Percentiles rank a stretch among this genome's conserved stretches.
phyloP scores from a whole-genome alignment of 306 rosid genomes.

The Gastrolobium villosum region DNA sequence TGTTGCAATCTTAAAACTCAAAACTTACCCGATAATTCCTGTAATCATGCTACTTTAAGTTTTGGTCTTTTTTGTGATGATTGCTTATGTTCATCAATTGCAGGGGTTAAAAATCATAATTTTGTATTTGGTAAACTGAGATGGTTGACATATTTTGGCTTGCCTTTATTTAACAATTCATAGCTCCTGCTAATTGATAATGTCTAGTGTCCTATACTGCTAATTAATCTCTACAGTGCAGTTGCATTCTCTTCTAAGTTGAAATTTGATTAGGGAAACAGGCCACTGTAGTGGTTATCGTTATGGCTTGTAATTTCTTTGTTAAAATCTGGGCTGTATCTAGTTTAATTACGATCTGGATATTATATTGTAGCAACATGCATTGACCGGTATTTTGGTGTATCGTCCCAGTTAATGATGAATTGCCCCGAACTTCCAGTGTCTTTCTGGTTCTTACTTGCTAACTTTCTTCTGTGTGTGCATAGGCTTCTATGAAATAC shows the following conservation, averaged over 20 bases:
- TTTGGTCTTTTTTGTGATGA: neutral
- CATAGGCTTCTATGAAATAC: neutral
- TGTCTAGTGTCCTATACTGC: conserved; percentile 31
- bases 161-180: neutral
- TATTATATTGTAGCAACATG: conserved; percentile 6
- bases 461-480: neutral
- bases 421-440: conserved; percentile 44
- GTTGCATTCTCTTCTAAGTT: neutral
- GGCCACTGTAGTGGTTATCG: conserved; percentile 1
- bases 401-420: conserved; percentile 33
- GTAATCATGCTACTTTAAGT: neutral
- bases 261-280: conserved; percentile 11
- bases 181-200: neutral
- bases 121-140: neutral
- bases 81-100: conserved; percentile 8
- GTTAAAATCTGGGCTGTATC: conserved; percentile 20
- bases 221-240: conserved; percentile 27
- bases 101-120: neutral
- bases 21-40: neutral
- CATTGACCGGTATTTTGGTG: conserved; percentile 25
- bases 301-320: neutral
- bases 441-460: conserved; percentile 41
- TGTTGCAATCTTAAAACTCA: neutral
- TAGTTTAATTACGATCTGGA: conserved; percentile 43
- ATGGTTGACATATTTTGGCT: neutral